Conservation (phyloP, 176 grass and related monocot species). For the Carex myosuroides region DNA sequence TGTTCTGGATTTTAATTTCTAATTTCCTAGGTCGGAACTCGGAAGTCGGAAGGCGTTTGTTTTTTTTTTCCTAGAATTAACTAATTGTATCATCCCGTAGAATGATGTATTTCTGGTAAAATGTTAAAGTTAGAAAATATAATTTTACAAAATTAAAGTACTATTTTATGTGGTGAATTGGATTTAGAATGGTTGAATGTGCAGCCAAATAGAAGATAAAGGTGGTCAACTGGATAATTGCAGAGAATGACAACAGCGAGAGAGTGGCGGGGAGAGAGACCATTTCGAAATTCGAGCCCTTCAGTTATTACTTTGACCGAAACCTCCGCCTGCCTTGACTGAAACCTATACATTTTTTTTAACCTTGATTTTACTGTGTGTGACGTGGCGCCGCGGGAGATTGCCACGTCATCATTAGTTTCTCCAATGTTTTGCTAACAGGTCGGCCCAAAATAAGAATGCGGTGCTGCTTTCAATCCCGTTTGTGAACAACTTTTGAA, state of each 20-base stretch:
- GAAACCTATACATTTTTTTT: not conserved
- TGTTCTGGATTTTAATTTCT: not conserved
- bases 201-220: not conserved
- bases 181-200: not conserved
- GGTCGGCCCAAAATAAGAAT: not conserved
- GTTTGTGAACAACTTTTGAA: no score
- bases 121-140: not conserved
- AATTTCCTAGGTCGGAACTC: not conserved
- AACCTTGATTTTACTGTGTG: not conserved
- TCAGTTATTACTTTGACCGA: slow-evolving; percentile 1
- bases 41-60: not conserved
- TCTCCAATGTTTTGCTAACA: not conserved
- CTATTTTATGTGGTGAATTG: no score
- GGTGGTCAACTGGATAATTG: not conserved
- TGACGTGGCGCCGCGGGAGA: not conserved
- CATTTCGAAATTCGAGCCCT: not conserved
- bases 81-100: not conserved
- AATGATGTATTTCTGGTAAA: not conserved
- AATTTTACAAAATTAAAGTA: no score
- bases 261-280: not conserved
- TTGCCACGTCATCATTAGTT: not conserved
- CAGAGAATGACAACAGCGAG: not conserved
- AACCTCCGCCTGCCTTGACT: not conserved
- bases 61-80: not conserved
- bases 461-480: no score